Conservation (phyloP, 345 rosid species). For the Eucalyptus sp. region DNA sequence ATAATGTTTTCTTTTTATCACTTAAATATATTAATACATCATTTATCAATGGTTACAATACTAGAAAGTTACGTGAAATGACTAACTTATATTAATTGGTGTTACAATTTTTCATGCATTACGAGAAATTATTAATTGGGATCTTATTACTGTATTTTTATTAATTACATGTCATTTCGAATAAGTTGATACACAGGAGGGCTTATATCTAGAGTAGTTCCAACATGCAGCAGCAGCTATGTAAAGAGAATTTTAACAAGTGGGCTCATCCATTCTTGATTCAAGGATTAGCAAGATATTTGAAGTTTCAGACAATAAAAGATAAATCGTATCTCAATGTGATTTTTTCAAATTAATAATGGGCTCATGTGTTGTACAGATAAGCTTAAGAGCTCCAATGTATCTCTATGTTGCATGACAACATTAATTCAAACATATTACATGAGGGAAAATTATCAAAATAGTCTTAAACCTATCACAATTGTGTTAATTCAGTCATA, state of each 20-base stretch:
- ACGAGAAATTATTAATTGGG: background rate
- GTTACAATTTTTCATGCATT: background rate
- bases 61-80: background rate
- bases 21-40: background rate
- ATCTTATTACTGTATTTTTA: background rate
- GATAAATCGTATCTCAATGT: background rate
- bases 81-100: too few species aligned
- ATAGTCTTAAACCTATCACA: accelerated
- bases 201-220: background rate
- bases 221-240: background rate
- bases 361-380: background rate
- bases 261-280: background rate
- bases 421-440: too few species aligned
- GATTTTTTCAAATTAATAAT: background rate
- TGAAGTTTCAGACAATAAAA: background rate
- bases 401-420: background rate
- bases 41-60: background rate
- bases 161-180: background rate
- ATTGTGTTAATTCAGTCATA: too few species aligned
- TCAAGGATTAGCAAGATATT: background rate
- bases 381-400: background rate
- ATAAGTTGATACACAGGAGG: background rate
- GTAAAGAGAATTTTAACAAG: background rate
- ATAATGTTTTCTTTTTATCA: background rate
- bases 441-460: too few species aligned